phyloP scores from a whole-genome alignment of 805 yeast species.

The Pichia rugopelliculosa region DNA sequence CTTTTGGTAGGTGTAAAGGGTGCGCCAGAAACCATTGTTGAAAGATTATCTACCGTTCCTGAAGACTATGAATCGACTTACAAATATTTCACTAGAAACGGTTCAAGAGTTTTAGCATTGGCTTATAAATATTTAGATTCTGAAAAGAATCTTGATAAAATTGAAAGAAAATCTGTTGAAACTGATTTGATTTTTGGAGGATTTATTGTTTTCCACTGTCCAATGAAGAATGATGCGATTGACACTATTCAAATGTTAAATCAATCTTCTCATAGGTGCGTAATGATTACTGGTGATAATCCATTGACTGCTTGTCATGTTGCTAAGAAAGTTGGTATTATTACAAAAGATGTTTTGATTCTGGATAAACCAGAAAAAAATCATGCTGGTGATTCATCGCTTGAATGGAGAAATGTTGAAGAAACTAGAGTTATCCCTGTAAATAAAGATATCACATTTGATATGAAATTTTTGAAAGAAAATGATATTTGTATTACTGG shows the following conservation, averaged over 20 bases:
- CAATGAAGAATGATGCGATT: constrained; percentile 88
- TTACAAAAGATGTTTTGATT: constrained; percentile 75
- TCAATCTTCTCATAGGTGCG: constrained; percentile 89
- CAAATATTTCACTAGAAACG: constrained; percentile 88
- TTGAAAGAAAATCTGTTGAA: constrained; percentile 75
- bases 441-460: constrained; percentile 50
- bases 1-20: constrained; percentile 86
- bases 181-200: constrained; percentile 74
- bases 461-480: constrained; percentile 47
- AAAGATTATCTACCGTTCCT: constrained; percentile 67
- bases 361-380: constrained; percentile 72
- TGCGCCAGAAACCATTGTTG: constrained; percentile 93
- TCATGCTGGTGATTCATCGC: constrained; percentile 43
- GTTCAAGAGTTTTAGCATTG: constrained; percentile 93
- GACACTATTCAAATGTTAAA: constrained; percentile 87
- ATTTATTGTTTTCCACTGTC: constrained; percentile 94
- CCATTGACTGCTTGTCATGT: constrained; percentile 98
- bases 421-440: constrained; percentile 68
- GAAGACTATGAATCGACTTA: constrained; percentile 73
- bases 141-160: constrained; percentile 44
- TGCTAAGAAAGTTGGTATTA: constrained; percentile 86
- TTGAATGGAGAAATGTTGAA: constrained; percentile 80
- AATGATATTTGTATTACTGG: constrained; percentile 92
- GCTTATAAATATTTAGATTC: constrained; percentile 66
- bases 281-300: constrained; percentile 98